Base-by-base conservation (phyloP, 2,329 filamentous ascomycete genomes). In the Rosellinia necatrix region DNA sequence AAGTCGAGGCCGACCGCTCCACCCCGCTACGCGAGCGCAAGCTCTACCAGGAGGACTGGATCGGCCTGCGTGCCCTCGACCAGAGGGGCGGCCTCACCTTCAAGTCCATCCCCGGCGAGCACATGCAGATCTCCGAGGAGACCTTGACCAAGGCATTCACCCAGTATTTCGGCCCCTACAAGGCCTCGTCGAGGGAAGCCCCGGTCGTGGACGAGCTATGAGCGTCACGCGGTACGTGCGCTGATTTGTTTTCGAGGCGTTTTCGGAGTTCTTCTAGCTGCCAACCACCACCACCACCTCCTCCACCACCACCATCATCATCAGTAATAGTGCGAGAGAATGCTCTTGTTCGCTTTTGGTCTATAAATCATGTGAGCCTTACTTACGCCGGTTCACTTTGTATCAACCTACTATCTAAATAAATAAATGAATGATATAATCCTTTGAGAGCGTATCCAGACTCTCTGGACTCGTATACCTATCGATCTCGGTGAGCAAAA, bases 31-130 rank as follows among this genome's bases (percentile, higher is more conserved):
- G 83, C 62, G 82, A 92, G 49, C 80, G 90, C 55, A 72, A 74
- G 24, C 78, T 97, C 2, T 99, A 97, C 73, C 84, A 82, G 64
- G 88, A 97, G 75, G 93, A 99, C 76, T 99, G 94, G 94, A 76
- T 99, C 24, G 94, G 94, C 0, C 76, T 99, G 71, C 89, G 83
- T 71, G 75, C 77, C 66, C 76, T 99, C 67, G 92, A 97, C 75
- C 76, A 87, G 71, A 89, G 89, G 76, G 90, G 88, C 2, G 90
- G 84, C 1, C 75, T 99, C 65, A 81, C 87, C 53, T 96, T 97
- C 74, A 79, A 85, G 71, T 86, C 79, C 2, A 81, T 86, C 0
- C 79, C 86, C 4, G 94, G 93, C 0, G 83, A 84, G 21, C 94
- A 99, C 76, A 97, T 99, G 92, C 76, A 86, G 59, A 76, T 97